Evolutionary conservation across 805 yeast genomes (phyloP), one percentile per base, ranked within the genome.

Genomic region (Candida maesae): DNA sequence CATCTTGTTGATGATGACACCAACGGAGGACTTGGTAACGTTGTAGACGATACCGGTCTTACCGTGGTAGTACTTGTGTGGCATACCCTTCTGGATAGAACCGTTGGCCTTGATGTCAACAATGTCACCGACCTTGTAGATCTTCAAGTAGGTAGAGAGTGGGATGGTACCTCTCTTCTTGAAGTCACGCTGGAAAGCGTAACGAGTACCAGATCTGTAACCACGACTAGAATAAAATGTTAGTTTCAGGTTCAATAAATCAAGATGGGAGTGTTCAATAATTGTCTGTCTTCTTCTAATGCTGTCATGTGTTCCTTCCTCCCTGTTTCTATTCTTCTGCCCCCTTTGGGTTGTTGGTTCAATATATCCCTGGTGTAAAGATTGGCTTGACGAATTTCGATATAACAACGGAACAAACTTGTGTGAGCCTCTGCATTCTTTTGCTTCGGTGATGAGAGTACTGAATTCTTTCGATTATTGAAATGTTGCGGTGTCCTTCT

Each of bases 21-120:
- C 99, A 58, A 93, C 98, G 56, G 99, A 78, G 53, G 95, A 76
- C 82, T 87, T 93, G 84, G 99, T 91, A 61, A 93, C 95, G 83
- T 93, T 93, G 95, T 81, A 93, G 58, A 93, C 81, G 63, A 93
- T 87, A 84, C 99, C 99, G 59, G 99, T 93, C 84, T 90, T 93
- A 77, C 99, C 99, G 82, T 93, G 97, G 96, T 93, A 93, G 85
- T 79, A 90, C 81, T 93, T 93, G 89, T 88, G 96, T 73, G 99
- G 99, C 96, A 93, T 88, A 87, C 98, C 97, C 84, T 91, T 90
- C 73, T 93, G 98, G 81, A 90, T 79, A 60, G 99, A 80, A 81
- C 96, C 96, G 73, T 93, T 93, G 73, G 95, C 99, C 79, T 87
- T 91, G 81, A 93, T 90, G 76, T 93, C 99, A 67, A 93, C 99